Base-by-base conservation (phyloP, 2,329 filamentous ascomycete genomes). In the Bimuria novae-zelandiae region DNA sequence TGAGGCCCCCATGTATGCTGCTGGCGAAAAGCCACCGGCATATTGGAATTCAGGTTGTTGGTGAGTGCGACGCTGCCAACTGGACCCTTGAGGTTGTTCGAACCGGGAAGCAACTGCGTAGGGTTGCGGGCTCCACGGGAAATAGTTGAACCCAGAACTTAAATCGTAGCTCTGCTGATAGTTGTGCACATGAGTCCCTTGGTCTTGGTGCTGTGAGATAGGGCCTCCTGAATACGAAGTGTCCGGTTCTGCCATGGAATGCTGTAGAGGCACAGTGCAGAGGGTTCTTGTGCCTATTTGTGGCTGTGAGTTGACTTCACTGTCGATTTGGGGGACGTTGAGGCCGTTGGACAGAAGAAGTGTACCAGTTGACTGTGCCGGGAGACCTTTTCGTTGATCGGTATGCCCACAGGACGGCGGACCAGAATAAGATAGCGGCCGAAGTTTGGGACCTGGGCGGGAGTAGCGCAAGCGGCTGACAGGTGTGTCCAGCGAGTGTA, bases 211-310 rank as follows among this genome's bases (percentile, higher is more conserved):
- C 36, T 54, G 61, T 10, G 66, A 55, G 50, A 61, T 55, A 21
- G 56, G 56, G 54, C 47, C 45, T 55, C 60, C 41, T 7, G 39
- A 14, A 29, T 41, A 65, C 35, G 51, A 39, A 49, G 55, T 62
- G 49, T 66, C 58, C 23, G 61, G 50, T n/a, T 68, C 67, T 29
- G 68, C 65, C 69, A 71, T 71, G 32, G 32, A 50, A 47, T 43
- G 33, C 25, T 54, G 49, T 30, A 3, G 19, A 17, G 22, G 40
- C 21, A n/a, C 29, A 32, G 48, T 21, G 32, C 40, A 29, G 11
- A 22, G 14, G 39, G 29, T 16, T n/a, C 43, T 27, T 16, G 25
- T 33, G 30, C 32, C 32, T 27, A 16, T 40, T 25, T n/a, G n/a
- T 17, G n/a, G 22, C 19, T 21, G 10, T 33, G 8, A 25, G 42